Base-by-base conservation (phyloP, 192 early-diverging fungal genomes). In the Linnemannia zychae region DNA sequence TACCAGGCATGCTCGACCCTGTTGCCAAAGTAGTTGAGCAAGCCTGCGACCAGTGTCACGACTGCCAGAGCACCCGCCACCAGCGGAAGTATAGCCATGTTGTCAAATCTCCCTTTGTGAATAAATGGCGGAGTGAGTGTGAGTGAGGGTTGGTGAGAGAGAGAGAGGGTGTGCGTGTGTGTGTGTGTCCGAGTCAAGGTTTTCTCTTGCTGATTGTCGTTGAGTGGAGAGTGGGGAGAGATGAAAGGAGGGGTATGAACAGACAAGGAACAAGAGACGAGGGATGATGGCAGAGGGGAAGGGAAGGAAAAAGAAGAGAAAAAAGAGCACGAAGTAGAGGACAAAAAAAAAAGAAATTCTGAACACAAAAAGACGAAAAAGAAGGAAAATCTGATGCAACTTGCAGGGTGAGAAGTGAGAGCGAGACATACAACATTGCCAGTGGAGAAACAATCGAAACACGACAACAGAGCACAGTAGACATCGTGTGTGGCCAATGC, bases 1-100 rank as follows among this genome's bases (percentile, higher is more conserved):
- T 98, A 98, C 97, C 97, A 99, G 57, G 94, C 89, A 53, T 93
- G 94, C 71, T 88, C 90, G 46, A 84, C 86, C 68, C 92, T 84
- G 89, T 97, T 91, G 50, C 96, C 95, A 91, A 95, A 99, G 82
- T 94, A 93, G 75, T 93, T 90, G 37, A 99, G 86, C 63, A 95
- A 84, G 34, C 73, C 87, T 28, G 82, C 81, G 15, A 95, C 94
- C 50, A 93, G 65, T 13, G 91, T 71, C 38, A 93, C 88, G 44
- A 96, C 88, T 17, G 89, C 71, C 11, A 91, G 77, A 46, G 92
- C 89, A 67, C 86, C 90, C 17, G 89, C 78, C 47, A 88, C 90
- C 67, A 91, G 65, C n/a, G 86, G 79, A 48, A 87, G 68, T 67
- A 69, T 67, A 38, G 75, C 71, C 86, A 80, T 72, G 67, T n/a